phyloP scores from a whole-genome alignment of 371 early-diverging fungal genomes.

The Batkoa obscura region DNA sequence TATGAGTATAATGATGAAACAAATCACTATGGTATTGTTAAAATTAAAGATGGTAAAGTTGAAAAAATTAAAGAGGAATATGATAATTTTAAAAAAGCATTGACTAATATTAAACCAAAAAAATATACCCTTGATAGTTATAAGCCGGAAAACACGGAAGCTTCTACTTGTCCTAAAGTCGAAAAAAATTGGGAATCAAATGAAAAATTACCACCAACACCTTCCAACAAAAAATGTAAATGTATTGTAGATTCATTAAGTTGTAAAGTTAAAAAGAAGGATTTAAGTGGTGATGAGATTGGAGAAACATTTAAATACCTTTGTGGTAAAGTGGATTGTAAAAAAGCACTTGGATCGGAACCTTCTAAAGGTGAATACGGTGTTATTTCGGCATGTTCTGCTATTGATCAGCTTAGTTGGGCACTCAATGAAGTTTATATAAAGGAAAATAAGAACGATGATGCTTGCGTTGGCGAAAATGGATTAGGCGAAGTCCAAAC shows the following conservation, averaged over 20 bases:
- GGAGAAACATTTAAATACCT: neutral
- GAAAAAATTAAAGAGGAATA: constrained; percentile 8
- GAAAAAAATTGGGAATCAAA: constrained; percentile 33
- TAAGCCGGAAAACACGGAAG: neutral
- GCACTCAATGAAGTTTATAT: neutral
- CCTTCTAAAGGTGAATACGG: neutral
- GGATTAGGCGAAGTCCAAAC: too few relatives aligned
- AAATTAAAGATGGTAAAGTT: constrained; percentile 11
- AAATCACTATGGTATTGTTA: constrained; percentile 56
- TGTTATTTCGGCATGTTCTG: neutral
- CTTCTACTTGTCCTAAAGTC: constrained; percentile 25
- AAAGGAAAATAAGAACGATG: neutral
- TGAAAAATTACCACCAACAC: constrained; percentile 39
- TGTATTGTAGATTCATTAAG: constrained; percentile 25
- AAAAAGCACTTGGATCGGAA: neutral
- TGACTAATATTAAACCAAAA: neutral
- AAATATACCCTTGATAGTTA: neutral
- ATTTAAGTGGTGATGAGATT: neutral
- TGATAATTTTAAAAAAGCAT: neutral
- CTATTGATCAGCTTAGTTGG: neutral
- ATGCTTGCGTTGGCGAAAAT: neutral
- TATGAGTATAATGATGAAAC: constrained; percentile 64
- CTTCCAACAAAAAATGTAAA: constrained; percentile 37
- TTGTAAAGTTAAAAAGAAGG: constrained; percentile 10
- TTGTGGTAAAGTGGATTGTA: neutral